Base-by-base conservation (phyloP, 768 basidiomycete genomes). In the Cubamyces lactineus region DNA sequence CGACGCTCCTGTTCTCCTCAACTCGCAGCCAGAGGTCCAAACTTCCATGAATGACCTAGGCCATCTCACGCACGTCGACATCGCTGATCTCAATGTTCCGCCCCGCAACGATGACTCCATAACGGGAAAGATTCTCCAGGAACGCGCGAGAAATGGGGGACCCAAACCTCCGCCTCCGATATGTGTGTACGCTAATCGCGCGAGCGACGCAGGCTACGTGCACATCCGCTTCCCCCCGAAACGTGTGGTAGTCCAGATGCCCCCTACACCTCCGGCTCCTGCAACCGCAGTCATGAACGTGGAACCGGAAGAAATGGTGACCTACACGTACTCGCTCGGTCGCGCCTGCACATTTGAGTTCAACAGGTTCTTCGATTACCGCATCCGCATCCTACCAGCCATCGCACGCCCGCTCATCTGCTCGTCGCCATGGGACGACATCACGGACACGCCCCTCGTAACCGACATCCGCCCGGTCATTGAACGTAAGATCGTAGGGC, bases 401-500 rank as follows among this genome's bases (percentile, higher is more conserved):
- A 24, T 60, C 23, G 19, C 13, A 12, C 59, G 62, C 48, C 53
- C 64, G 30, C 59, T 68, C 17, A 24, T 68, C 8, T 60, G 39
- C 53, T 46, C 19, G 23, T 12, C 46, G 12, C 46, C 42, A 1
- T 49, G 54, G 51, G 59, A 61, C 57, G 64, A 68, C 46, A 46
- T 39, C 48, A 23, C 48, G n/a, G 59, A 57, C n/a, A 43, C 64
- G 59, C 67, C 67, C 39, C 49, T 40, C 49, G 34, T 66, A 30
- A 23, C 42, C 42, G 40, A 30, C 8, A 30, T 68, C 7, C 47
- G 39, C 8, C 62, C 64, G n/a, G 43, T 54, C 24, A 51, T 53
- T 53, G 58, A 62, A 55, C 59, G 38, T 2, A 49, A 47, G 13
- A 45, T 54, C 9, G 34, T 34, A 11, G 9, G 34, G 34, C 34